Evolutionary conservation across 2,329 filamentous ascomycete genomes (phyloP).

Genomic region (Xylaria arbuscula): DNA sequence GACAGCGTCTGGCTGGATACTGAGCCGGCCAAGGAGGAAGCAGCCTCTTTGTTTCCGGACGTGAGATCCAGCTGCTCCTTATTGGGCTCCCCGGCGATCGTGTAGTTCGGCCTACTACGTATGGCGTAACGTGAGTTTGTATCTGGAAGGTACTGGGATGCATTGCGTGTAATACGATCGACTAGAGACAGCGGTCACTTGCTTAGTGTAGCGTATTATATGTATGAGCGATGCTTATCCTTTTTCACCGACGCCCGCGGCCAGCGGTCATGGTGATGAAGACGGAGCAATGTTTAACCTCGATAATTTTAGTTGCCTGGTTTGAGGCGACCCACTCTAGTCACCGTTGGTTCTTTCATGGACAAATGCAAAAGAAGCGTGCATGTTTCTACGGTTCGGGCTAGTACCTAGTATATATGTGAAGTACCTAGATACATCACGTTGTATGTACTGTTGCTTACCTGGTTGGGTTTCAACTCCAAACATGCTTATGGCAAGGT

Average conservation of each 20-base stretch:
- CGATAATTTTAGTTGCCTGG: slow-evolving; percentile 22
- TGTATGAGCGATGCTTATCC: slow-evolving; percentile 9
- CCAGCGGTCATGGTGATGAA: slow-evolving; percentile 13
- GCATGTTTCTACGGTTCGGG: too few species aligned
- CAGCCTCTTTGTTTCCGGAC: slow-evolving; percentile 7
- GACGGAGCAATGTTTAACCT: slow-evolving; percentile 17
- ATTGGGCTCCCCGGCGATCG: slow-evolving; percentile 14
- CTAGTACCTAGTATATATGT: too few species aligned
- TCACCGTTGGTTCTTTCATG: not conserved
- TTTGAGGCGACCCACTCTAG: slow-evolving; percentile 8
- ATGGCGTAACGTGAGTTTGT: not conserved
- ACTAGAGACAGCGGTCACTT: not conserved
- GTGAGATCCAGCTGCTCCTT: slow-evolving; percentile 13
- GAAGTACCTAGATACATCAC: too few species aligned
- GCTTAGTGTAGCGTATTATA: not conserved
- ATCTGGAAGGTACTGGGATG: not conserved
- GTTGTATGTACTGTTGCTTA: too few species aligned
- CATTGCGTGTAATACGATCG: not conserved
- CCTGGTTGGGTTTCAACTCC: too few species aligned
- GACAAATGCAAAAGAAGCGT: not conserved
- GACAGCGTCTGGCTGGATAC: not conserved
- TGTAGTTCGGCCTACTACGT: slow-evolving; percentile 10
- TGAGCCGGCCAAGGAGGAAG: slow-evolving; percentile 7
- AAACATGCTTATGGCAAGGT: too few species aligned
- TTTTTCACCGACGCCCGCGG: slow-evolving; percentile 9